Conservation (phyloP, 2,329 filamentous ascomycete species). For the Nigrospora osmanthi region DNA sequence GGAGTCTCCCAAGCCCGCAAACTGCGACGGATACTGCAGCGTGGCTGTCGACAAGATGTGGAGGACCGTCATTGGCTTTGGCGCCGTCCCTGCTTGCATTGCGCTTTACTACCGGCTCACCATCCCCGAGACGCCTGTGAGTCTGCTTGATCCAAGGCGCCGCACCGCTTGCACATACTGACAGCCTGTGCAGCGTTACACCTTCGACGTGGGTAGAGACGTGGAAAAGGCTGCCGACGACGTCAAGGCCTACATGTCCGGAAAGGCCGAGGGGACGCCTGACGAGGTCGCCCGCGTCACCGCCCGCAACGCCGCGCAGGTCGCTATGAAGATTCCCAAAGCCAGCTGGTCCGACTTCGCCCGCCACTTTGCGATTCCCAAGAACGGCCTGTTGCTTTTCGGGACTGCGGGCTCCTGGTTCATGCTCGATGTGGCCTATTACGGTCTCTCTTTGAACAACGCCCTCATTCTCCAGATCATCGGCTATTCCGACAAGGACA, state of each 20-base stretch:
- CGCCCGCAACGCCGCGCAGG: constrained; percentile 43
- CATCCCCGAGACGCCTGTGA: constrained; percentile 70
- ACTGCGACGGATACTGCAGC: constrained; percentile 57
- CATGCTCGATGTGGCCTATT: constrained; percentile 45
- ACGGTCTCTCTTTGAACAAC: constrained; percentile 69
- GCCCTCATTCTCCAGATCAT: constrained; percentile 63
- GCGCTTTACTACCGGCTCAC: constrained; percentile 74
- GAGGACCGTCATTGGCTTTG: constrained; percentile 73
- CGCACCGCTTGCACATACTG: neutral
- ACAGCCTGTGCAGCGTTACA: constrained; percentile 51
- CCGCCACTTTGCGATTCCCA: constrained; percentile 61
- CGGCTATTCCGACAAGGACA: constrained; percentile 53
- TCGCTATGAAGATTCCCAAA: constrained; percentile 56
- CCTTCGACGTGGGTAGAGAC: constrained; percentile 72
- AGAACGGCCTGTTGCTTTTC: constrained; percentile 63
- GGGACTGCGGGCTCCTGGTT: constrained; percentile 86
- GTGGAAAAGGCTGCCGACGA: constrained; percentile 67
- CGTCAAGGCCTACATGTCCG: constrained; percentile 65
- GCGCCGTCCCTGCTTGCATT: constrained; percentile 70
- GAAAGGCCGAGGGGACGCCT: constrained; percentile 52
- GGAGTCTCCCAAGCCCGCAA: constrained; percentile 37
- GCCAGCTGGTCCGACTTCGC: constrained; percentile 67
- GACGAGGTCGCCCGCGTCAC: constrained; percentile 61
- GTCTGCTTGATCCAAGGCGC: constrained; percentile 1
- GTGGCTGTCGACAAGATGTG: constrained; percentile 83